Evolutionary conservation across 2,329 filamentous ascomycete species (phyloP).

Genomic region (Trichoderma sp.): DNA sequence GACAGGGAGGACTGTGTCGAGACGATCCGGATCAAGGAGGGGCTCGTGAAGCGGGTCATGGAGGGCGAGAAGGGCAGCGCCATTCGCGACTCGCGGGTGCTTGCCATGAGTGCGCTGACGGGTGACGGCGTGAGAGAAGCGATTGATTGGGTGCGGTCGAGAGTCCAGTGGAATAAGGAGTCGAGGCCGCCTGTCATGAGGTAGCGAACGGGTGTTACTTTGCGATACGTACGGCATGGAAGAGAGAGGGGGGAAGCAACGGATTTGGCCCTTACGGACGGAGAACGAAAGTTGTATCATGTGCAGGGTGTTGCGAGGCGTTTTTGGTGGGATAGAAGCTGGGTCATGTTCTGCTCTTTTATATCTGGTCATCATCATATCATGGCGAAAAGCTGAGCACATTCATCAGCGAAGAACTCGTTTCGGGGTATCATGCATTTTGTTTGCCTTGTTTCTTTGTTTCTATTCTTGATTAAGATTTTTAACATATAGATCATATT

Average conservation of each 20-base stretch:
- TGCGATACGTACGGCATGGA: background rate
- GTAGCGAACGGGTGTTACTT: slow-evolving; percentile 50
- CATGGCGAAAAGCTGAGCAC: background rate
- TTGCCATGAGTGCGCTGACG: slow-evolving; percentile 90
- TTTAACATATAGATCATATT: slow-evolving; percentile 21
- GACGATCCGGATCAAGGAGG: slow-evolving; percentile 96
- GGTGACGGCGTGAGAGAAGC: slow-evolving; percentile 88
- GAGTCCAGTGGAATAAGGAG: slow-evolving; percentile 97
- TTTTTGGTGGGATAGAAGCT: slow-evolving; percentile 20
- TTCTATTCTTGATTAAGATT: background rate
- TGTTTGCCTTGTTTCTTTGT: slow-evolving; percentile 30
- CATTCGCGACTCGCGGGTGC: slow-evolving; percentile 85
- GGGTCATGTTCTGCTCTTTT: slow-evolving; percentile 14
- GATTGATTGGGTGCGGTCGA: slow-evolving; percentile 91
- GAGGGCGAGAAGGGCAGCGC: slow-evolving; percentile 87
- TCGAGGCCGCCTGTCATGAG: slow-evolving; percentile 89
- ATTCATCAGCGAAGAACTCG: slow-evolving; percentile 15
- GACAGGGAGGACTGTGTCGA: slow-evolving; percentile 97
- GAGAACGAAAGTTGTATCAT: background rate
- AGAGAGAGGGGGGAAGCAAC: background rate
- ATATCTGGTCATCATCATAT: slow-evolving; percentile 13
- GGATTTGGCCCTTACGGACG: background rate
- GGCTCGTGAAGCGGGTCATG: slow-evolving; percentile 91
- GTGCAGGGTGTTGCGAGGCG: slow-evolving; percentile 19
- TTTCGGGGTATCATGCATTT: slow-evolving; percentile 40